Base-by-base conservation (phyloP, 108 stramenopile genomes). In the Nannochloropsis oceanica region DNA sequence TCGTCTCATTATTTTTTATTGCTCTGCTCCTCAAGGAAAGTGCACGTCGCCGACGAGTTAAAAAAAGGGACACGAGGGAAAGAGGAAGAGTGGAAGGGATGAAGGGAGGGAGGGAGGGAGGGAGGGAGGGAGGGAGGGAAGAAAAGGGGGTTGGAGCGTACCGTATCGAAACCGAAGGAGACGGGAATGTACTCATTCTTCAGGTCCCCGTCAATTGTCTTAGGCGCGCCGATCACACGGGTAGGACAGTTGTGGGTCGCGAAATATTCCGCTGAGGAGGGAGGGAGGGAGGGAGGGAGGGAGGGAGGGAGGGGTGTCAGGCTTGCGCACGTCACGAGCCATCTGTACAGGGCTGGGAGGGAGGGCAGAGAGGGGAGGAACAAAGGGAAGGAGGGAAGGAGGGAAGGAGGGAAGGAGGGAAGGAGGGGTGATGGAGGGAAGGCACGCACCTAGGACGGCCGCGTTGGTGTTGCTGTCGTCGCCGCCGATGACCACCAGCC, bases 401-500 rank as follows among this genome's bases (percentile, higher is more conserved):
- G 22, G 80, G 25, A 26, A 25, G 25, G 25, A 25, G 80, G 80
- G 25, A 80, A 25, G 80, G 2, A 34, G 34, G 34, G 1, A 5
- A 5, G 34, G 34, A 34, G 34, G 34, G 34, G 5, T 1, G 34
- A 34, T 34, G 34, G 59, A 73, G 59, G 59, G 59, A 73, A 13
- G 14, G 46, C 12, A 50, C 46, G 46, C 14, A 50, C 80, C 80
- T 12, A 89, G 87, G 26, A 89, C 81, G 13, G 87, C 87, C 7
- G 89, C 89, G 82, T 89, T 89, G 80, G 89, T 89, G 44, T 89
- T 89, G 44, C 85, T 85, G 82, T 89, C 89, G 85, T 89, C 89
- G 13, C 89, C 89, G 26, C 89, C 89, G 42, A 89, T 89, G 43
- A 89, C 89, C 11, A 88, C 81, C 2, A 89, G 87, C 0, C 89